Evolutionary conservation across 192 early-diverging fungal genomes (phyloP).

Genomic region (Lobosporangium transversale): DNA sequence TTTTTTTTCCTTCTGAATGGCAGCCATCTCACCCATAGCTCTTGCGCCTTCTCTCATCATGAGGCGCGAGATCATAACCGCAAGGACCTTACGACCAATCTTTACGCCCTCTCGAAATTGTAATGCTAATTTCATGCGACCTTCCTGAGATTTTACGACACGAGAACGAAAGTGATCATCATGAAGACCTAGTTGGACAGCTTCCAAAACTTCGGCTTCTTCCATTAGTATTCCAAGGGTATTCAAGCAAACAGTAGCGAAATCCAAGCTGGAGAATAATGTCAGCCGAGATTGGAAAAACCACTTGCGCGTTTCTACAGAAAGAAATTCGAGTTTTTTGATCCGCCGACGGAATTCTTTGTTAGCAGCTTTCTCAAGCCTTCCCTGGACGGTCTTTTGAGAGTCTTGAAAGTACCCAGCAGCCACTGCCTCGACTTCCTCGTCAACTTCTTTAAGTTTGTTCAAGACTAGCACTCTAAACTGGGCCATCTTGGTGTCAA

Average conservation of each 20-base stretch:
- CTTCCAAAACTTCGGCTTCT: constrained; percentile 79
- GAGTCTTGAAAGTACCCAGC: constrained; percentile 52
- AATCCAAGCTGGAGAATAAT: constrained; percentile 64
- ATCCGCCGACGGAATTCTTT: constrained; percentile 76
- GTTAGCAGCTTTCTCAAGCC: constrained; percentile 68
- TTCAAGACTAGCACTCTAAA: constrained; percentile 46
- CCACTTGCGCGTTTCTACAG: constrained; percentile 65
- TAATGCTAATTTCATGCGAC: constrained; percentile 69
- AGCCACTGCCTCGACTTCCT: constrained; percentile 50
- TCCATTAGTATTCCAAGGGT: constrained; percentile 77
- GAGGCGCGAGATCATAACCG: constrained; percentile 75
- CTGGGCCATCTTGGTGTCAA: constrained; percentile 52
- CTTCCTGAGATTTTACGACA: constrained; percentile 69
- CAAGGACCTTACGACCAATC: constrained; percentile 73
- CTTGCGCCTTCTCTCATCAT: constrained; percentile 82
- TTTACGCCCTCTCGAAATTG: constrained; percentile 76
- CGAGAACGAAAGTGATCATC: constrained; percentile 57
- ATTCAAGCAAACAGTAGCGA: constrained; percentile 64
- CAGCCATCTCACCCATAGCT: constrained; percentile 67
- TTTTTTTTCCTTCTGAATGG: constrained; percentile 61
- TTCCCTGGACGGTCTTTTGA: constrained; percentile 59
- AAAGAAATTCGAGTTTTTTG: constrained; percentile 70
- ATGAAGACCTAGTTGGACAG: constrained; percentile 60
- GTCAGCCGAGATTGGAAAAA: constrained; percentile 67
- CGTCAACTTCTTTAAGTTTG: constrained; percentile 51